Evolutionary conservation across 2,329 filamentous ascomycete species (phyloP).

Genomic region (Biscogniauxia mediterranea): DNA sequence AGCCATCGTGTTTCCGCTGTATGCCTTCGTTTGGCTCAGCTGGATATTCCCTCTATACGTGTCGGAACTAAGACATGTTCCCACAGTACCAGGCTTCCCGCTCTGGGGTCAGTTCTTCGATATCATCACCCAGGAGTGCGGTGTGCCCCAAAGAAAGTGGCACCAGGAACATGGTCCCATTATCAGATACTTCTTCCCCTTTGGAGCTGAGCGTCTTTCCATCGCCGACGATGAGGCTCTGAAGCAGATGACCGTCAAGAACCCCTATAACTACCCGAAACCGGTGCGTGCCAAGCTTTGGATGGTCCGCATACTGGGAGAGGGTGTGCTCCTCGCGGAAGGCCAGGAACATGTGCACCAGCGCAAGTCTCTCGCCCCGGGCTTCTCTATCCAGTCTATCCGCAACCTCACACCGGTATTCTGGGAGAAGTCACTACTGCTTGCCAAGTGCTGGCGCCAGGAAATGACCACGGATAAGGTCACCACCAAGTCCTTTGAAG

Average conservation of each 20-base stretch:
- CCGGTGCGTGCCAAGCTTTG: conserved; percentile 38
- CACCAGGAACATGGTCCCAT: conserved; percentile 40
- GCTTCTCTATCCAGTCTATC: conserved; percentile 40
- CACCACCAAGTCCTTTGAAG: conserved; percentile 34
- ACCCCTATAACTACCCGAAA: conserved; percentile 41
- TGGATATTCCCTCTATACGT: conserved; percentile 42
- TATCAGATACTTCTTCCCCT: conserved; percentile 46
- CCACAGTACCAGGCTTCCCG: conserved; percentile 41
- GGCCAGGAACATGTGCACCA: conserved; percentile 41
- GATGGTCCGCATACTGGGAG: conserved; percentile 44
- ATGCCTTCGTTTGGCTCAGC: conserved; percentile 34
- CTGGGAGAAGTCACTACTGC: conserved; percentile 39
- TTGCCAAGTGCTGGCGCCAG: conserved; percentile 42
- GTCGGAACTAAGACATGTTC: conserved; percentile 41
- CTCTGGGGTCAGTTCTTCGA: conserved; percentile 43
- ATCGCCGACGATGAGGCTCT: conserved; percentile 43
- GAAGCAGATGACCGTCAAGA: conserved; percentile 43
- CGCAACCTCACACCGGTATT: conserved; percentile 38
- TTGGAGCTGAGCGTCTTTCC: conserved; percentile 43
- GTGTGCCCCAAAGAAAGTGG: conserved; percentile 42
- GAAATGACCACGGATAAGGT: conserved; percentile 32
- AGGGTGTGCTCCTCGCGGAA: conserved; percentile 42
- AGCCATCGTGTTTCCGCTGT: conserved; percentile 26
- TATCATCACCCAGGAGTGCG: conserved; percentile 41
- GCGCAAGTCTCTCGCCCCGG: conserved; percentile 38